Conservation (phyloP, 441 rosid species). For the Aleurites moluccanus region DNA sequence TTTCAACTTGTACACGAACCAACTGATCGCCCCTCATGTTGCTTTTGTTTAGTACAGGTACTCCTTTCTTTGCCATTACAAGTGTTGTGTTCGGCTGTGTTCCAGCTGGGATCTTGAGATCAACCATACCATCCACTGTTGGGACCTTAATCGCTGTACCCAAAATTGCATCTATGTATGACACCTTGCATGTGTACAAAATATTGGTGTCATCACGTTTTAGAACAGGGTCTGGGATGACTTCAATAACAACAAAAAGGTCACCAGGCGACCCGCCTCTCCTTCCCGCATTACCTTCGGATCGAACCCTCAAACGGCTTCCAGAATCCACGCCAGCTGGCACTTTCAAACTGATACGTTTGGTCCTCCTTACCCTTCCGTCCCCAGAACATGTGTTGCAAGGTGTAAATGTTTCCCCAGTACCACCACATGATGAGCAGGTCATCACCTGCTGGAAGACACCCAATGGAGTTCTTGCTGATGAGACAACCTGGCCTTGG, state of each 20-base stretch:
- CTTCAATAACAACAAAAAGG: slow-evolving; percentile 83
- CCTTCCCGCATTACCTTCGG: slow-evolving; percentile 93
- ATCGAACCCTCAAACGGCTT: slow-evolving; percentile 86
- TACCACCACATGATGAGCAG: slow-evolving; percentile 77
- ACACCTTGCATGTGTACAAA: slow-evolving; percentile 80
- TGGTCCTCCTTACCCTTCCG: slow-evolving; percentile 82
- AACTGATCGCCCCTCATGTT: slow-evolving; percentile 94
- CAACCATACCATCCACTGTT: slow-evolving; percentile 89
- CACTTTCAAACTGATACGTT: slow-evolving; percentile 86
- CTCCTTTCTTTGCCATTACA: slow-evolving; percentile 92
- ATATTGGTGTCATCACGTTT: slow-evolving; percentile 87
- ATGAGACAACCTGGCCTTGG: slow-evolving; percentile 91
- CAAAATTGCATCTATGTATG: slow-evolving; percentile 84
- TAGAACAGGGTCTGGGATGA: slow-evolving; percentile 79
- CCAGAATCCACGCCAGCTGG: slow-evolving; percentile 96
- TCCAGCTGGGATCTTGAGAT: slow-evolving; percentile 89
- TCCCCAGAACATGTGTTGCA: slow-evolving; percentile 90
- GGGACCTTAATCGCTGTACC: slow-evolving; percentile 90
- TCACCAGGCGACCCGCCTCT: slow-evolving; percentile 92
- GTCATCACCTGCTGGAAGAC: slow-evolving; percentile 98
- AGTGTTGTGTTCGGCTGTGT: slow-evolving; percentile 93
- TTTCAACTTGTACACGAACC: slow-evolving; percentile 94
- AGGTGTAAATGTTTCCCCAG: slow-evolving; percentile 76
- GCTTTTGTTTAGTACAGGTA: slow-evolving; percentile 80
- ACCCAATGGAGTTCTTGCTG: slow-evolving; percentile 91